Evolutionary conservation across 768 basidiomycete species (phyloP), one percentile per base, ranked within the genome.

Genomic region (Boletus patriciae): DNA sequence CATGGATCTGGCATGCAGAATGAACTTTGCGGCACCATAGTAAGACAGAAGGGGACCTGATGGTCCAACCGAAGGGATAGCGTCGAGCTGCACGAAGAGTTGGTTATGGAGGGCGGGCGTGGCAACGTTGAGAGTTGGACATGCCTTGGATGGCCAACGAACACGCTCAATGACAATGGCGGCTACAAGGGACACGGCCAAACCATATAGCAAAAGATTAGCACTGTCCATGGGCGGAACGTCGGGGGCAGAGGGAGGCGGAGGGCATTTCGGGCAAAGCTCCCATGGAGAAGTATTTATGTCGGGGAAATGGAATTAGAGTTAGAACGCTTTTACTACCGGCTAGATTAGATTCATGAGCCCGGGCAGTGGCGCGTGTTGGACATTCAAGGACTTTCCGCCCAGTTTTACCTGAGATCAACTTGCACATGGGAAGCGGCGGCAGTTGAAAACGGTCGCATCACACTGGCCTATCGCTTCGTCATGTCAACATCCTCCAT

Each of bases 41-140:
- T 67, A 72, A 13, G 75, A 76, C 9, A 73, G 57, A 19, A 77
- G 47, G 23, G 66, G 67, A n/a, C 68, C 62, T 21, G 76, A 69
- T 25, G 72, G 66, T 10, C 74, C 74, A 4, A 76, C 65, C 0
- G 74, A 55, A n/a, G 76, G 76, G 23, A 77, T 76, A 23, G 36
- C 43, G 25, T 62, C 25, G 52, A 71, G 70, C 70, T 73, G 50
- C 29, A 50, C 18, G 36, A 51, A 52, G 12, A 47, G 53, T 58
- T 2, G 36, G 60, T 49, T 36, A 53, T 33, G 48, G 43, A 21
- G 37, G 27, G 38, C 3, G 23, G 31, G 53, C 4, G 45, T 25
- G 46, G 16, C 18, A 41, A 34, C 27, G 50, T 33, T 3, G 33
- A 41, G 53, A 23, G 37, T 2, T 15, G 23, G 43, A 52, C 67